Conservation (phyloP, 2,329 filamentous ascomycete genomes). For the Colletotrichum liriopes region DNA sequence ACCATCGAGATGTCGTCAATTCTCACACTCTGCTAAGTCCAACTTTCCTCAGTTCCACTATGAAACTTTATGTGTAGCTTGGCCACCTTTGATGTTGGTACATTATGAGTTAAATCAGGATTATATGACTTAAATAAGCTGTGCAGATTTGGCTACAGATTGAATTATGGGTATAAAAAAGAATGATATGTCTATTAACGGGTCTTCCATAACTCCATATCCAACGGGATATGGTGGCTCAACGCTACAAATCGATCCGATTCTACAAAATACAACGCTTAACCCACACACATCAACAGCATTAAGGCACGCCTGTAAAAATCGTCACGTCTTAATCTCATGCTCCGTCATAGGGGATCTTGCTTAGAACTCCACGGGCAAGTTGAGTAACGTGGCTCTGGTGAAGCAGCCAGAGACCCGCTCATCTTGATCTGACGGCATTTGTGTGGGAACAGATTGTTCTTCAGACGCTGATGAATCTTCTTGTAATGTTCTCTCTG, state of each 20-base stretch:
- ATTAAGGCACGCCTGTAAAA: not conserved
- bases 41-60: not conserved
- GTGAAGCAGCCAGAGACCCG: constrained; percentile 13
- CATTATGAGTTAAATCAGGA: not conserved
- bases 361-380: not conserved
- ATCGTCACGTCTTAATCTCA: too few relatives aligned
- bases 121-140: not conserved
- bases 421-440: constrained; percentile 14
- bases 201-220: too few relatives aligned
- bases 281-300: not conserved
- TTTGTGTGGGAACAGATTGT: constrained; percentile 25
- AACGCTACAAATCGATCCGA: not conserved
- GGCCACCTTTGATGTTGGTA: not conserved
- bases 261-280: constrained; percentile 4
- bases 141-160: not conserved
- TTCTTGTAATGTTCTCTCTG: constrained; percentile 39
- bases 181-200: not conserved
- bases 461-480: constrained; percentile 34
- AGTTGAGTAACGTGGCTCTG: constrained; percentile 17
- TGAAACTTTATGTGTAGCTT: not conserved
- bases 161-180: not conserved
- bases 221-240: not conserved
- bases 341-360: not conserved
- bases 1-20: too few relatives aligned
- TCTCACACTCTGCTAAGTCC: not conserved